Base-by-base conservation (phyloP, 176 grass and related monocot genomes). In the Ensete glaucum region DNA sequence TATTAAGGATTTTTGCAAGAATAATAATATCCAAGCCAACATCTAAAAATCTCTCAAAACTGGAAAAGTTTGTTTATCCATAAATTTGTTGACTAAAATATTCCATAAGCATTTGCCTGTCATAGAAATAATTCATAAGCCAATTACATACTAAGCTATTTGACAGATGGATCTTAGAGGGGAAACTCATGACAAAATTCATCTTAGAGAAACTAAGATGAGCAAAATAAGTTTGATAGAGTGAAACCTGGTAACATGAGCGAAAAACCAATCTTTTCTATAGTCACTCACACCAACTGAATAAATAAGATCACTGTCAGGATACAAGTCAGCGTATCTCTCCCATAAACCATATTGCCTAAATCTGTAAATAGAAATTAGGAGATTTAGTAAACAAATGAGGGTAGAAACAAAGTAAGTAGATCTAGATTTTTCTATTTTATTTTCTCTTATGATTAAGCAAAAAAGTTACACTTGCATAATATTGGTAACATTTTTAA, bases 271-370 rank as follows among this genome's bases (percentile, higher is more conserved):
- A 71, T 97, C 88, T 22, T 73, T 97, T 53, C 49, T 83, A 69
- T 80, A 73, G 29, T 91, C 53, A 63, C 94, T 97, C 1, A 48
- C 16, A 9, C 88, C 86, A 60, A 97, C 54, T 1, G 7, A 79
- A 78, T 87, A 97, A n/a, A 97, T 65, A 6, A 75, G 80, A 69
- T 97, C 90, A 15, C 25, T 23, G 0, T 29, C 11, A 0, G 88
- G 88, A 80, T 93, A 97, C 13, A 97, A 58, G 0, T 93, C 88
- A 9, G 80, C 69, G 72, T 91, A 97, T 73, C 90, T 82, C 19
- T 90, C 94, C 94, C 94, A 97, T 17, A 93, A 43, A 2, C 94
- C 94, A 73, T 97, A 97, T 63, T 97, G 94, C 53, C 88, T 75
- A 53, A 87, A 96, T 64, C 86, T 91, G 51, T 69, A 34, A 80